A percentile compares a stretch with the other conserved stretches of the same genome.
phyloP scores from a whole-genome alignment of 495 filamentous ascomycete genomes.

The Astrothelium macrocarpum region DNA sequence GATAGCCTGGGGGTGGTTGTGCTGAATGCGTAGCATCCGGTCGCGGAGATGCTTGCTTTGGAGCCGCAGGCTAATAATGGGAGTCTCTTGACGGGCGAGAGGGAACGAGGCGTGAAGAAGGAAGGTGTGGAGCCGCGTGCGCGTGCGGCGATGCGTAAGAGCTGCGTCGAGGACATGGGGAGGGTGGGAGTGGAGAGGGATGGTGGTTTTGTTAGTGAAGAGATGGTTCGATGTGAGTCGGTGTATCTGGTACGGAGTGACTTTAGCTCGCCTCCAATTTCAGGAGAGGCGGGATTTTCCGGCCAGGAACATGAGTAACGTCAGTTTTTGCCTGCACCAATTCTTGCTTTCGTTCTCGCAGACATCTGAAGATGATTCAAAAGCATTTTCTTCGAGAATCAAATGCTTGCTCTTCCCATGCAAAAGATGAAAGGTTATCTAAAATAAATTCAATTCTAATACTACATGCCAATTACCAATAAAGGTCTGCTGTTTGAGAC shows the following conservation, averaged over 20 bases:
- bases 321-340: too few species aligned
- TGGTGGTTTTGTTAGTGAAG: neutral
- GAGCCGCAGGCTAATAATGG: neutral
- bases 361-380: too few species aligned
- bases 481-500: too few species aligned
- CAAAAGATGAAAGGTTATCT: neutral
- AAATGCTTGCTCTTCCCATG: too few species aligned
- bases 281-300: neutral
- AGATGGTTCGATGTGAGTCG: neutral
- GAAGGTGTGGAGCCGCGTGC: neutral
- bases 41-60: neutral
- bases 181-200: neutral
- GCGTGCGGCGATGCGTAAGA: neutral
- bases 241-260: neutral
- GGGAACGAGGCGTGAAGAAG: neutral
- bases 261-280: neutral
- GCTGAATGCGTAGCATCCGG: slow-evolving; percentile 4
- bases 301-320: neutral
- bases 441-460: too few species aligned
- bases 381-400: too few species aligned
- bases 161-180: slow-evolving; percentile 3
- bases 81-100: neutral
- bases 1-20: slow-evolving; percentile 21
- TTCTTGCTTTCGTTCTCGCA: neutral
- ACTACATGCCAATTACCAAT: too few species aligned